Evolutionary conservation across 306 rosid genomes (phyloP), one percentile per base, ranked within the genome.

Genomic region (Casuarina equisetifolia): DNA sequence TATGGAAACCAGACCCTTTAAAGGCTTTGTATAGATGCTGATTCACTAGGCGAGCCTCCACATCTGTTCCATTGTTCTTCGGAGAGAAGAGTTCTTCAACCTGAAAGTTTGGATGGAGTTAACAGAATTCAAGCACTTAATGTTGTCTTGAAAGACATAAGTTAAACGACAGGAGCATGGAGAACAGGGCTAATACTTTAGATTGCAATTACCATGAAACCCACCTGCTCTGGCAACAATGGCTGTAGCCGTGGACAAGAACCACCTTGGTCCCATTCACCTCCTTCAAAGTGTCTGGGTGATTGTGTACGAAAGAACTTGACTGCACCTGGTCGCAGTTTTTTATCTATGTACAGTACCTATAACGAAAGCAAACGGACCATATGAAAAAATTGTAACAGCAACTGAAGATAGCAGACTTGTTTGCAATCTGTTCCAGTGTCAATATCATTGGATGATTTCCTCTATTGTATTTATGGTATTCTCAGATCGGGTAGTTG

Each of bases 201-300:
- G 50, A 66, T 39, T 17, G 50, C 13, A 66, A 66, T 48, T 66
- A 39, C 49, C 20, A 74, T 50, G 36, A 46, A 36, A 76, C 73
- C 8, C 67, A 91, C 97, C 97, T 89, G 93, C 69, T 80, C 89
- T 5, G 86, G 61, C 13, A 74, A 81, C 38, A 95, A 80, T 76
- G 98, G 98, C 45, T 42, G 82, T 66, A 76, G 75, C 69, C 88
- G 83, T 79, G 72, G 88, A 81, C 98, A 95, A 72, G 89, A 83
- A 80, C 98, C 97, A 76, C 97, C 97, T 76, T 88, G 90, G 87
- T 92, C 79, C 98, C 98, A 95, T 62, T 92, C 97, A 74, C 97
- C 97, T 76, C 97, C 97, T 82, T 92, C 97, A 77, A 95, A 95
- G 85, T 95, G 98, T 52, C 98, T 79, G 17, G 98, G 98, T 19